phyloP scores from a whole-genome alignment of 306 rosid genomes.

The Luffa aegyptiaca region DNA sequence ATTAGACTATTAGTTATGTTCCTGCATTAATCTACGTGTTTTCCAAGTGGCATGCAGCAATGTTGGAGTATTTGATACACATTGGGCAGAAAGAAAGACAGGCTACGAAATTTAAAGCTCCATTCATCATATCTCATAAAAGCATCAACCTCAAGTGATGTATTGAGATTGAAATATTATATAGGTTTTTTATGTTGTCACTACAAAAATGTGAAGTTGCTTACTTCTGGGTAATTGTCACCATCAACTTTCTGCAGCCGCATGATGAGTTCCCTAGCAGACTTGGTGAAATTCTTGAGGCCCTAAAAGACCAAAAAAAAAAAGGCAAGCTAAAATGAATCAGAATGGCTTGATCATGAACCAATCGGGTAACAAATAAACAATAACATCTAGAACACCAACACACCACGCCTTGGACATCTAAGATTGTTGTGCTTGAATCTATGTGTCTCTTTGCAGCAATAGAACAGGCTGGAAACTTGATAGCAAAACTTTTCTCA shows the following conservation, averaged over 20 bases:
- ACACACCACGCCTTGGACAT: slow-evolving; percentile 99
- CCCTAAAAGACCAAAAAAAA: slow-evolving; percentile 43
- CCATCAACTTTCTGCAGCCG: slow-evolving; percentile 89
- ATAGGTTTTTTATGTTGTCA: neutral
- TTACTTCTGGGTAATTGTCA: slow-evolving; percentile 93
- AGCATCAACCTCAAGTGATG: neutral
- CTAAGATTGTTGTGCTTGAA: slow-evolving; percentile 88
- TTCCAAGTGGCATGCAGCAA: neutral
- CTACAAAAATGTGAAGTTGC: neutral
- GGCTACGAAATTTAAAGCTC: neutral
- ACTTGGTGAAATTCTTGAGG: slow-evolving; percentile 77
- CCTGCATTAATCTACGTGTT: neutral
- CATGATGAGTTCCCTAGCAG: slow-evolving; percentile 74
- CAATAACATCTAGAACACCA: neutral
- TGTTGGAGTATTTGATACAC: neutral
- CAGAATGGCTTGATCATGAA: neutral
- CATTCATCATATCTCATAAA: neutral
- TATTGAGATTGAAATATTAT: neutral
- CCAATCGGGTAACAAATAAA: neutral
- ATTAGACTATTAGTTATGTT: neutral
- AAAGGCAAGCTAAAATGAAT: neutral
- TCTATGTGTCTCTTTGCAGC: slow-evolving; percentile 96
- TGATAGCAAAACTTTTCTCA: slow-evolving; percentile 72
- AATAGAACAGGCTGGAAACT: slow-evolving; percentile 91
- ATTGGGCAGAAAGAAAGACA: neutral